A percentile compares a stretch with the other conserved stretches of the same genome.
These are phyloP conservation scores for Davidsoniella neocaledoniae DNA, from an alignment of 2,329 filamentous ascomycete genomes.

Conservation along the genomic window DNA sequence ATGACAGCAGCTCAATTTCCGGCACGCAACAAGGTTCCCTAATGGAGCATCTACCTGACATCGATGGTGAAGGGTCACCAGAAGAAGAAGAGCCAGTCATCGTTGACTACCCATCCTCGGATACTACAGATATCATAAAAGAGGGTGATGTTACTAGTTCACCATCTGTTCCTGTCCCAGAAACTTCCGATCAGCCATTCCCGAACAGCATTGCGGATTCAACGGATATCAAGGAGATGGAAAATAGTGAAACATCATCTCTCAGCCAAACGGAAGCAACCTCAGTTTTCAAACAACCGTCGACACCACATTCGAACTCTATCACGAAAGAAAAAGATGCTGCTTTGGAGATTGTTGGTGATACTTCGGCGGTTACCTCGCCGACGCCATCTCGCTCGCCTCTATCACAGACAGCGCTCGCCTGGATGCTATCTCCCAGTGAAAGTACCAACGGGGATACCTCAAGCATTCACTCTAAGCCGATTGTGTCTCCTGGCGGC, in stretches of 20 bases:
- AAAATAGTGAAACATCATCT: no score
- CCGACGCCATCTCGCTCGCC: conserved; percentile 45
- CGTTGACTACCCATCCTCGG: conserved; percentile 2
- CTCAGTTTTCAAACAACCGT: no score
- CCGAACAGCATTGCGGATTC: no score
- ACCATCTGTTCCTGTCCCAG: not conserved
- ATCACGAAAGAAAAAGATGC: no score
- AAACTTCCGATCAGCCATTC: not conserved
- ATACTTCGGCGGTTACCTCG: not conserved
- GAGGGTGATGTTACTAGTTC: no score
- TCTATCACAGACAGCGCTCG: conserved; percentile 58
- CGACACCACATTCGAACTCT: no score
- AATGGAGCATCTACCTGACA: not conserved
- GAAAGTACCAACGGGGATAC: conserved; percentile 22
- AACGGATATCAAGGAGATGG: no score
- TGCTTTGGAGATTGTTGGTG: not conserved
- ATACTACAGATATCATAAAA: not conserved
- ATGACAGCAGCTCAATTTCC: no score
- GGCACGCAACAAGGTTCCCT: no score
- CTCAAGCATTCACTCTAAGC: conserved; percentile 14
- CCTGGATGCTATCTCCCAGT: conserved; percentile 55
- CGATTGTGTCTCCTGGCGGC: conserved; percentile 18
- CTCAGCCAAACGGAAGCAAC: no score
- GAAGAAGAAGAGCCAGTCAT: conserved; percentile 4
- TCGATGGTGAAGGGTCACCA: not conserved